Percentiles rank a stretch among this genome's conserved stretches.
These are phyloP conservation scores for Escovopsis weberi DNA, from an alignment of 2,329 filamentous ascomycete species.

Conservation along the genomic window DNA sequence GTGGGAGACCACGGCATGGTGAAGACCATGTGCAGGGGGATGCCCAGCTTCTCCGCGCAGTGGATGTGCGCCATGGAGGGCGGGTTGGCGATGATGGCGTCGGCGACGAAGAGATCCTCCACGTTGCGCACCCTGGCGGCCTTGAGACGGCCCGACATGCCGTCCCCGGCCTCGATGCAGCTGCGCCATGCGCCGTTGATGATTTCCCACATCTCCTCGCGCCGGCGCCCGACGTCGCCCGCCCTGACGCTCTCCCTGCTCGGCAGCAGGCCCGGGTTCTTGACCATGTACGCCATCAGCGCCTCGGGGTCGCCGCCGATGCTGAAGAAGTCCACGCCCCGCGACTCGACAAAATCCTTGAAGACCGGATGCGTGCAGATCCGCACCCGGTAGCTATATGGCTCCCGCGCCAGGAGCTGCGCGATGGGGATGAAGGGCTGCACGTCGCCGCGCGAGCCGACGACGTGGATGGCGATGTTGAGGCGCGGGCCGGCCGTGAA, in stretches of 20 bases:
- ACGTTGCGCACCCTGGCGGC: constrained; percentile 13
- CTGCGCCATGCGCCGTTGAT: constrained; percentile 22
- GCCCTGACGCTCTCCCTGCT: constrained; percentile 19
- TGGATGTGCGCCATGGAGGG: constrained; percentile 37
- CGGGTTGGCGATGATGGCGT: constrained; percentile 40
- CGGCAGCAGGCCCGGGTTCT: constrained; percentile 24
- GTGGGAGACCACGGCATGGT: constrained; percentile 21
- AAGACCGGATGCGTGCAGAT: constrained; percentile 42
- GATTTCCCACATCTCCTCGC: constrained; percentile 23
- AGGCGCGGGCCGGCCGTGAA: constrained; percentile 9
- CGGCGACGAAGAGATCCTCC: constrained; percentile 33
- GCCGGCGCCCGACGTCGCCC: constrained; percentile 21
- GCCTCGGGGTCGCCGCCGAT: constrained; percentile 42
- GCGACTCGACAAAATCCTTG: constrained; percentile 34
- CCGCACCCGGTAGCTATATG: constrained; percentile 37
- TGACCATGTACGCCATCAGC: constrained; percentile 29
- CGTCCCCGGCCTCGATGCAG: constrained; percentile 23
- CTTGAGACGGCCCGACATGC: constrained; percentile 13
- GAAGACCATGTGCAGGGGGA: constrained; percentile 37
- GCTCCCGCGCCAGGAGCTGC: constrained; percentile 20
- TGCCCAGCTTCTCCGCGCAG: constrained; percentile 32
- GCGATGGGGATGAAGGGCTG: constrained; percentile 47
- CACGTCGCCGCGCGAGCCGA: constrained; percentile 18
- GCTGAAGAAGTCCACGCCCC: constrained; percentile 41
- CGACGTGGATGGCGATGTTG: constrained; percentile 19